phyloP scores from a whole-genome alignment of 2,329 filamentous ascomycete species.

The Davidsoniella australis region DNA sequence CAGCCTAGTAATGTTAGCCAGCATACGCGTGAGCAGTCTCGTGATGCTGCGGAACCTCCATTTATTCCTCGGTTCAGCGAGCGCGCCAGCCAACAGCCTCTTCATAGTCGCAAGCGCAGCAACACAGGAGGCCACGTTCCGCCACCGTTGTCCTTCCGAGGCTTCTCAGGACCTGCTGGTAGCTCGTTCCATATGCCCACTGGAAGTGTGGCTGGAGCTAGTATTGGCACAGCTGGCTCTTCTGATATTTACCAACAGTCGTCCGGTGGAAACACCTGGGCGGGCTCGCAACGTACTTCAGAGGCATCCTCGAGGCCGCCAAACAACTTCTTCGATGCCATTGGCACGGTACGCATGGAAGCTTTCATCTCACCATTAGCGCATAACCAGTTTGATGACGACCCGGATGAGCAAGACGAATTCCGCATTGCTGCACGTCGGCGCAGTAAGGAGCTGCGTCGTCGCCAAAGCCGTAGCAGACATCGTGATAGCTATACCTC shows the following conservation, averaged over 20 bases:
- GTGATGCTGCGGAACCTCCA: constrained; percentile 53
- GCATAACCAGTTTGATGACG: constrained; percentile 29
- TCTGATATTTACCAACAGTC: constrained; percentile 42
- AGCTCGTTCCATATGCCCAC: constrained; percentile 28
- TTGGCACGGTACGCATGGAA: constrained; percentile 90
- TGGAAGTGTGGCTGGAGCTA: constrained; percentile 41
- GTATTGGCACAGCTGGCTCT: constrained; percentile 39
- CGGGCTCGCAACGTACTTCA: constrained; percentile 28
- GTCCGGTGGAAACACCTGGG: constrained; percentile 25
- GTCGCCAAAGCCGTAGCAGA: constrained; percentile 35
- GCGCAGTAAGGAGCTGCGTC: constrained; percentile 37
- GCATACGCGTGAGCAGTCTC: constrained; percentile 31
- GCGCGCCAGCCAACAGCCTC: constrained; percentile 26
- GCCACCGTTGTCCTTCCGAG: constrained; percentile 57
- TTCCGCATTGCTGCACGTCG: constrained; percentile 29
- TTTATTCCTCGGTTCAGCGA: constrained; percentile 51
- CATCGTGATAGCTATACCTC: constrained; percentile 34
- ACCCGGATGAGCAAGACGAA: constrained; percentile 33
- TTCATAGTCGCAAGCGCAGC: constrained; percentile 72
- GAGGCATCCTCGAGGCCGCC: constrained; percentile 34
- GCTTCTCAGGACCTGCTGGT: constrained; percentile 46
- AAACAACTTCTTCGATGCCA: constrained; percentile 64
- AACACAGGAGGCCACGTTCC: constrained; percentile 65
- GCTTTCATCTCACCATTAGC: constrained; percentile 65
- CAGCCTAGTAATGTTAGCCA: constrained; percentile 19